phyloP scores from a whole-genome alignment of 768 basidiomycete genomes.

The Xerocomus potaroensis region DNA sequence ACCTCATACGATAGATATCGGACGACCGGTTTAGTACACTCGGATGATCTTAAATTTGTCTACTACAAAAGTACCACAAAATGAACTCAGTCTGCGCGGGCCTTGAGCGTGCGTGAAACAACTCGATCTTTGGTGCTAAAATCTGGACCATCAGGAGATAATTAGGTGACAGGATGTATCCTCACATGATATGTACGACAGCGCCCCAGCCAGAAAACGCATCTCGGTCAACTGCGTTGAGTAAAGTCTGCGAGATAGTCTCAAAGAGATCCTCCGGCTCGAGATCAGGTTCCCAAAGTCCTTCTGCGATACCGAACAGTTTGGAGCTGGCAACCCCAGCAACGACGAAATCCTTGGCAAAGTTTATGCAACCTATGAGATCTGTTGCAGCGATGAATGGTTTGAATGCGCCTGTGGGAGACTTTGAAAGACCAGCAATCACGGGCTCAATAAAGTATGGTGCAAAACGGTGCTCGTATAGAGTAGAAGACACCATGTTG shows the following conservation, averaged over 20 bases:
- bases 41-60: not conserved
- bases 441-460: conserved; percentile 98
- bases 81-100: conserved; percentile 76
- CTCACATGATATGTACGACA: conserved; percentile 93
- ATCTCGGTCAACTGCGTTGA: conserved; percentile 95
- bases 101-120: conserved; percentile 83
- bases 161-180: conserved; percentile 10
- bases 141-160: conserved; percentile 6
- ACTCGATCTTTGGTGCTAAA: conserved; percentile 67
- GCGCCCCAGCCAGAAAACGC: conserved; percentile 97
- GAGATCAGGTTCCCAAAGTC: conserved; percentile 96
- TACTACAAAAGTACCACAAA: conserved; percentile 18
- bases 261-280: conserved; percentile 97
- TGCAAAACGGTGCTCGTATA: conserved; percentile 94
- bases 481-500: conserved; percentile 89
- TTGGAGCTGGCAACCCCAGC: conserved; percentile 90
- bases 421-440: conserved; percentile 83
- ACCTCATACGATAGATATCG: too few species aligned
- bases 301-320: conserved; percentile 95
- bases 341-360: conserved; percentile 96
- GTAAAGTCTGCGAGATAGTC: conserved; percentile 92
- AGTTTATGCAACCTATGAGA: conserved; percentile 89
- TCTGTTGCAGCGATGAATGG: conserved; percentile 97
- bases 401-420: conserved; percentile 64
- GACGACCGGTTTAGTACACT: too few species aligned